Percentiles rank a stretch among this genome's conserved stretches.
These are phyloP conservation scores for Gilbertella persicaria DNA, from an alignment of 371 early-diverging fungal genomes.

Conservation along the genomic window DNA sequence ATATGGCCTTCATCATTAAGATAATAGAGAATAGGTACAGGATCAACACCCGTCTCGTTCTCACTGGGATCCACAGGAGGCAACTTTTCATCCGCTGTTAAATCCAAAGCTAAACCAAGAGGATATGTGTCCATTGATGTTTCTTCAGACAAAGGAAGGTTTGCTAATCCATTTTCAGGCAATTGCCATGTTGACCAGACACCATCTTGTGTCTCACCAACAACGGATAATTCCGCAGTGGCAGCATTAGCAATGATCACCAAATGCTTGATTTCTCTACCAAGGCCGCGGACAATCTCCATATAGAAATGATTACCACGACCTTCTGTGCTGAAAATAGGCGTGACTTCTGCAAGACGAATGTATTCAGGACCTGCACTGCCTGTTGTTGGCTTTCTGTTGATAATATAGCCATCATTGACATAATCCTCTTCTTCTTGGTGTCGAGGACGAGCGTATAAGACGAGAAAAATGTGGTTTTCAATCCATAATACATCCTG, in stretches of 20 bases:
- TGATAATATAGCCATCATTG: conserved; percentile 38
- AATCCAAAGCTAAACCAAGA: conserved; percentile 47
- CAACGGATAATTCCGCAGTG: conserved; percentile 38
- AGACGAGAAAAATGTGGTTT: conserved; percentile 34
- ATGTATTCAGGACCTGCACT: conserved; percentile 22
- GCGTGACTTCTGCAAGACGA: conserved; percentile 40
- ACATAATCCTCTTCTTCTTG: conserved; percentile 24
- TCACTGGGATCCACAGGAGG: conserved; percentile 42
- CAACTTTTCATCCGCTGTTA: conserved; percentile 34
- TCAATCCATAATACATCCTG: conserved; percentile 49
- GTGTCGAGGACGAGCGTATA: conserved; percentile 27
- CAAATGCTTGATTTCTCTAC: conserved; percentile 31
- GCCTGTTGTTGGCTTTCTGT: conserved; percentile 27
- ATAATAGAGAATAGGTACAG: conserved; percentile 43
- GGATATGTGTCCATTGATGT: conserved; percentile 43
- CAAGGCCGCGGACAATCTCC: conserved; percentile 40
- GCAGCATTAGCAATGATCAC: conserved; percentile 44
- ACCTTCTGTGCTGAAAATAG: conserved; percentile 35
- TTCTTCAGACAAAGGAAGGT: conserved; percentile 40
- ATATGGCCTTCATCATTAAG: conserved; percentile 48
- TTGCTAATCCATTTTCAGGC: conserved; percentile 31
- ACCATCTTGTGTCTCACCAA: conserved; percentile 38
- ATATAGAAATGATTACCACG: conserved; percentile 43
- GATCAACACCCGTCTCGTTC: conserved; percentile 28
- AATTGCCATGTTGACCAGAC: conserved; percentile 48